Evolutionary conservation across 2,329 filamentous ascomycete genomes (phyloP).

Genomic region (Aaosphaeria pasadenensis): DNA sequence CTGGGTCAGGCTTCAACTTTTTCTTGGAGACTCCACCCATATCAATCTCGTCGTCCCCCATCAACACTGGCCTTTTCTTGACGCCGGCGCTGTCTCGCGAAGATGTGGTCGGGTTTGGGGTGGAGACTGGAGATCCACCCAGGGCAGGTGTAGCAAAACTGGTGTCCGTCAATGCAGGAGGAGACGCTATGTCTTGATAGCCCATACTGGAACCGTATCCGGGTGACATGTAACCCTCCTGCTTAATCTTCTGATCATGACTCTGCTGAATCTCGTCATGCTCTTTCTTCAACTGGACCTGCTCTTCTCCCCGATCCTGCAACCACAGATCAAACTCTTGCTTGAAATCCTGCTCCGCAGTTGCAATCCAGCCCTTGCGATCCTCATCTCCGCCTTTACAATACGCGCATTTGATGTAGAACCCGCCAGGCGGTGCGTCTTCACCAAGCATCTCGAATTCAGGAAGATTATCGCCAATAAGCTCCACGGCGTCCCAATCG

Average conservation of each 20-base stretch:
- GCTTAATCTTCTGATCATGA: neutral
- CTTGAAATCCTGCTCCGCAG: conserved; percentile 17
- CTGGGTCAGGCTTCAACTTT: neutral
- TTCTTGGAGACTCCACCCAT: neutral
- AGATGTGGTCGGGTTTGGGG: conserved; percentile 9
- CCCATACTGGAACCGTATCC: conserved; percentile 8
- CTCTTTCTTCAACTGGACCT: neutral
- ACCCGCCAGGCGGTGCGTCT: conserved; percentile 41
- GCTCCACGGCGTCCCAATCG: conserved; percentile 49
- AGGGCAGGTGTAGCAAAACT: conserved; percentile 20
- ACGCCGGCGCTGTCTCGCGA: too few relatives aligned
- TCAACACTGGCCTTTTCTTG: neutral
- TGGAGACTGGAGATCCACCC: conserved; percentile 17
- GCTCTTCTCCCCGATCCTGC: neutral
- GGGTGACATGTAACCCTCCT: conserved; percentile 1
- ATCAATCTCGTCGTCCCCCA: neutral
- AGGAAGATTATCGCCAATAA: conserved; percentile 51
- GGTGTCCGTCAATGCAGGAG: conserved; percentile 24
- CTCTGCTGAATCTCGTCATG: neutral
- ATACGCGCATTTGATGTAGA: conserved; percentile 51
- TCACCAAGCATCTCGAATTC: conserved; percentile 54
- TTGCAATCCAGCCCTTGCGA: conserved; percentile 21
- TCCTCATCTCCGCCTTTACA: conserved; percentile 32
- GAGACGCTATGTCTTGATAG: conserved; percentile 12
- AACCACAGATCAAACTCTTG: conserved; percentile 20